Percentiles rank a stretch among this genome's conserved stretches.
Evolutionary conservation across 2,329 filamentous ascomycete genomes (phyloP).

Genomic region (Neoscytalidium dimidiatum): DNA sequence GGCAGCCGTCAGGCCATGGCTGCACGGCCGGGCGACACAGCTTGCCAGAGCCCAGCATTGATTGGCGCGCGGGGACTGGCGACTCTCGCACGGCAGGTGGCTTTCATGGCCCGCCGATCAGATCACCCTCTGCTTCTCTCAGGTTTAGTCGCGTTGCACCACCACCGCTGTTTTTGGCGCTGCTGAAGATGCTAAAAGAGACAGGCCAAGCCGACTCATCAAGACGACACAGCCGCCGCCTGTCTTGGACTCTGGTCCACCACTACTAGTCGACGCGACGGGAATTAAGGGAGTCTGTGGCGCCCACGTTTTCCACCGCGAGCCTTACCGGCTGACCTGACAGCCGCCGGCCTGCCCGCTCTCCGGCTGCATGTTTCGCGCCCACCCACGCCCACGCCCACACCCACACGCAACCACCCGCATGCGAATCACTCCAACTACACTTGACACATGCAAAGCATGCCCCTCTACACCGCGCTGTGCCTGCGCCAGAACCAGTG

Average conservation of each 20-base stretch:
- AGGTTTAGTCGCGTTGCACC: not conserved
- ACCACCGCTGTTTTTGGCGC: not conserved
- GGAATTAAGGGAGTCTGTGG: not conserved
- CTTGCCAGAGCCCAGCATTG: not conserved
- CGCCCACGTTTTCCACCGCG: conserved; percentile 4
- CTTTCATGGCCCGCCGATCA: conserved; percentile 1
- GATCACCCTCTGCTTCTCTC: conserved; percentile 1
- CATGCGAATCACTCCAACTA: conserved; percentile 1
- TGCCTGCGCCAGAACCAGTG: conserved; percentile 4
- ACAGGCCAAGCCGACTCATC: not conserved
- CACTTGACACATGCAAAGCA: conserved; percentile 12
- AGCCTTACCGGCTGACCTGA: not conserved
- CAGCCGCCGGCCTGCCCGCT: not conserved
- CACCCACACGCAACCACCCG: conserved; percentile 2
- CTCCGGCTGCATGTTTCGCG: not conserved
- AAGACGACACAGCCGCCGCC: not conserved
- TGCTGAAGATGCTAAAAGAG: not conserved
- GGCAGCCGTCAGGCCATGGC: conserved; percentile 8
- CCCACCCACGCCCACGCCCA: not conserved
- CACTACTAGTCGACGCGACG: not conserved
- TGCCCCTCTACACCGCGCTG: not conserved
- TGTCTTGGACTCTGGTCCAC: not conserved
- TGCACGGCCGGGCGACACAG: not conserved
- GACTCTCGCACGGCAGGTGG: not conserved
- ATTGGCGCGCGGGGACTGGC: not conserved